Conservation (phyloP, 139 green algal species). For the Eudorina sp. region DNA sequence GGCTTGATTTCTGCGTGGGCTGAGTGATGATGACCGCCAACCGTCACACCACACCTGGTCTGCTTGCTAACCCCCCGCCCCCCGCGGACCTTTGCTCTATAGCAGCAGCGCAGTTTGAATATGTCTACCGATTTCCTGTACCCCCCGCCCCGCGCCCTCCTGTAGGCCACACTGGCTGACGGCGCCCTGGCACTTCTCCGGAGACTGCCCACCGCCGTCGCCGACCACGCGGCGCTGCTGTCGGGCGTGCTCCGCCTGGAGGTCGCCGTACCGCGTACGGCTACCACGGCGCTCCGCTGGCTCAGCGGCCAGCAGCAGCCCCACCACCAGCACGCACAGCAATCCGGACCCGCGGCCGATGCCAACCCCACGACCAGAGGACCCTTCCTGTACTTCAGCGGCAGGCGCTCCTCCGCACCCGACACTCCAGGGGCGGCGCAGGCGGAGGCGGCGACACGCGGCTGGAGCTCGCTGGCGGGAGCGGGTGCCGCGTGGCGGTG, state of each 20-base stretch:
- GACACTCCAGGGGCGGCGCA: conserved; percentile 67
- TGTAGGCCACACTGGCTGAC: conserved; percentile 27
- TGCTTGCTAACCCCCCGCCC: background rate
- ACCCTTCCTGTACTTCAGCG: conserved; percentile 83
- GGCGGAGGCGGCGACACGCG: conserved; percentile 64
- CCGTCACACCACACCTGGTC: background rate
- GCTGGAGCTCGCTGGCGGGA: conserved; percentile 72
- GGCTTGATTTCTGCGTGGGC: background rate
- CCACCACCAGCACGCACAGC: background rate
- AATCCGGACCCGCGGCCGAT: background rate
- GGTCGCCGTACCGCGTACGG: conserved; percentile 49
- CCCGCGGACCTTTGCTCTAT: background rate
- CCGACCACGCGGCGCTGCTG: background rate
- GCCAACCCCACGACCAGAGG: conserved; percentile 24
- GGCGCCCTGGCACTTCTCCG: background rate
- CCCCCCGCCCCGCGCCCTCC: too few relatives aligned
- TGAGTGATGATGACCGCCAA: background rate
- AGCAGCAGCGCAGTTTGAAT: background rate
- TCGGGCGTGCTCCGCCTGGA: conserved; percentile 57
- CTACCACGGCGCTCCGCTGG: conserved; percentile 64
- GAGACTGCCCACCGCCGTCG: background rate
- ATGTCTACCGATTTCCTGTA: background rate
- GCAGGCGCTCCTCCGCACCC: conserved; percentile 76
- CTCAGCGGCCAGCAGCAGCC: conserved; percentile 58
- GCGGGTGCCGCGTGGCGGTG: conserved; percentile 86